Evolutionary conservation across 352 stramenopile species (phyloP).

Genomic region (Globisporangium lucens): DNA sequence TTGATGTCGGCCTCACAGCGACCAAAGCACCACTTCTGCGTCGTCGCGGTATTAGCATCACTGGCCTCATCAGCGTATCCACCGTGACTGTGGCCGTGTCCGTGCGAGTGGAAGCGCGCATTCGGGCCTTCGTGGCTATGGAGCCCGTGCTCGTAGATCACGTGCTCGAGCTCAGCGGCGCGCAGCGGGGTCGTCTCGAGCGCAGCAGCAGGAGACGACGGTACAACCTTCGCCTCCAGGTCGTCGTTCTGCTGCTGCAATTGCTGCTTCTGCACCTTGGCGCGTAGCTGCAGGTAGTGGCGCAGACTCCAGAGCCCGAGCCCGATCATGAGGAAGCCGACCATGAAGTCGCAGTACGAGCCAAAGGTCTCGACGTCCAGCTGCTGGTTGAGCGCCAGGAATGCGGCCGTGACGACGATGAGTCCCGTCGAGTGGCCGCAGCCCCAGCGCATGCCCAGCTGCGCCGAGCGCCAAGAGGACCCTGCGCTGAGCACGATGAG

Average conservation of each 20-base stretch:
- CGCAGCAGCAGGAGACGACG: constrained; percentile 1
- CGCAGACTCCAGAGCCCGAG: constrained; percentile 57
- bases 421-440: constrained; percentile 83
- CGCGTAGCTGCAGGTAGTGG: constrained; percentile 42
- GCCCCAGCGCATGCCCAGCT: constrained; percentile 87
- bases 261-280: constrained; percentile 23
- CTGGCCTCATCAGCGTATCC: background rate
- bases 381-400: constrained; percentile 50
- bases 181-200: constrained; percentile 34
- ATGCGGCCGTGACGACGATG: constrained; percentile 58
- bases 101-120: constrained; percentile 10
- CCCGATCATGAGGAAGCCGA: constrained; percentile 70
- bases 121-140: constrained; percentile 24
- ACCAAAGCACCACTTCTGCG: constrained; percentile 35
- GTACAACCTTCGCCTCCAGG: background rate
- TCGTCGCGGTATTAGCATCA: background rate
- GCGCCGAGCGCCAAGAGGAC: constrained; percentile 66
- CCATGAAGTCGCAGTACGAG: constrained; percentile 64
- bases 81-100: constrained; percentile 6
- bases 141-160: constrained; percentile 36
- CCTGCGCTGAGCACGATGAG: constrained; percentile 80
- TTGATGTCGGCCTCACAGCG: constrained; percentile 50
- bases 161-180: constrained; percentile 22
- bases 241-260: constrained; percentile 4
- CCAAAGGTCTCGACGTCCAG: constrained; percentile 47